Conservation (phyloP, 352 stramenopile species). For the Pythium scleroteichum region DNA sequence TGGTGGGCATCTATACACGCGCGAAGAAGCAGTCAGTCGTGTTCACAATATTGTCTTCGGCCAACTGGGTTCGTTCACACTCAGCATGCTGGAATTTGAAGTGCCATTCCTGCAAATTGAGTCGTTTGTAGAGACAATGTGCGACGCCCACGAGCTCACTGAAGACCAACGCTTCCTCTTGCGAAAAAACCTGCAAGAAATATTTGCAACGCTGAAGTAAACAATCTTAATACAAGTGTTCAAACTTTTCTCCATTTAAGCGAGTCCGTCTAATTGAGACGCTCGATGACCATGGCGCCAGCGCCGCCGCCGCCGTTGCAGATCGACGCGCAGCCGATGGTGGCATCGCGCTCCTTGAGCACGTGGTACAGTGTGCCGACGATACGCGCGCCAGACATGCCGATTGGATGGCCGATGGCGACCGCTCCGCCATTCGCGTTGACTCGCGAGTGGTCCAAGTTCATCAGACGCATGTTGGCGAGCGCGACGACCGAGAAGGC, state of each 20-base stretch:
- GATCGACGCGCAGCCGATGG: slow-evolving; percentile 96
- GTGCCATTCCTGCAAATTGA: slow-evolving; percentile 77
- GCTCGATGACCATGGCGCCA: slow-evolving; percentile 96
- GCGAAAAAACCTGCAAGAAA: slow-evolving; percentile 79
- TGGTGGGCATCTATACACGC: slow-evolving; percentile 33
- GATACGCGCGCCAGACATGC: slow-evolving; percentile 92
- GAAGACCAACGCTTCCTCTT: slow-evolving; percentile 85
- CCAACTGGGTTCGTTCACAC: slow-evolving; percentile 80
- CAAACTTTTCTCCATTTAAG: too few species aligned
- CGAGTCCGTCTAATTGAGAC: slow-evolving; percentile 46
- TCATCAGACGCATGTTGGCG: slow-evolving; percentile 94
- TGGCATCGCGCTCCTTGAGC: slow-evolving; percentile 94
- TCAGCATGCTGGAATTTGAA: slow-evolving; percentile 89
- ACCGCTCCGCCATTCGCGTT: slow-evolving; percentile 97
- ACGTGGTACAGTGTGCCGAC: slow-evolving; percentile 94
- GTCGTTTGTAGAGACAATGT: slow-evolving; percentile 88
- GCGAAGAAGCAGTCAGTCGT: slow-evolving; percentile 78
- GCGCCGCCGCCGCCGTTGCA: slow-evolving; percentile 98
- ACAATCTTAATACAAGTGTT: background rate
- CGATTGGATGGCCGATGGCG: slow-evolving; percentile 82
- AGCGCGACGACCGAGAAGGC: slow-evolving; percentile 97
- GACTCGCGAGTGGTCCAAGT: slow-evolving; percentile 90
- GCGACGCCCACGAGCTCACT: slow-evolving; percentile 81
- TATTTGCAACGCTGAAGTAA: slow-evolving; percentile 51
- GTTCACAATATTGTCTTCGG: slow-evolving; percentile 90